Evolutionary conservation across 2,329 filamentous ascomycete genomes (phyloP), one percentile per base, ranked within the genome.

Genomic region (Stagonosporopsis cucurbitacearum): DNA sequence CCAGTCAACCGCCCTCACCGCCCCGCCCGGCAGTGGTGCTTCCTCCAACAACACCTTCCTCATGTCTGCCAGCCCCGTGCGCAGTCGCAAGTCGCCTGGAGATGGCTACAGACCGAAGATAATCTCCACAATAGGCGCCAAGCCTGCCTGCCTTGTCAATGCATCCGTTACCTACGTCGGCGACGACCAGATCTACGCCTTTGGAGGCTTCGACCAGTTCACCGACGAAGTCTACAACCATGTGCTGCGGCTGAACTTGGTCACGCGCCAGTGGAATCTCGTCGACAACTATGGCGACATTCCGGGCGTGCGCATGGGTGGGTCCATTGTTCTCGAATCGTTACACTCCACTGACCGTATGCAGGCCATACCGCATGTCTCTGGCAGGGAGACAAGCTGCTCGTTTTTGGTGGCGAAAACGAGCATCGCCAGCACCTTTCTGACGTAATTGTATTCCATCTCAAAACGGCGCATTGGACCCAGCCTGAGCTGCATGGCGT

Each of bases 221-320:
- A 99, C 95, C 0, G 95, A 99, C 75, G 95, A 99, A 80, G 88
- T 99, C 17, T 99, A 99, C 79, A 99, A 99, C 72, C 95, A 99
- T 79, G 95, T 99, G 37, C 82, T 99, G 61, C 88, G 87, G 67
- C 80, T 99, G 47, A 93, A 99, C 74, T 84, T 99, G 60, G 83
- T 89, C 58, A 93, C 89, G 60, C 88, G 95, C 65, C 91, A 95
- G 74, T 99, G 95, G 95, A 95, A 87, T 64, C 81, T 99, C 46
- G 94, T 99, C 19, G 95, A 98, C 78, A 99, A 99, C 77, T 99
- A 96, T 80, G 95, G 95, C 30, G 94, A 98, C 77, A 98, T 98
- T 63, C 94, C 94, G 4, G 94, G 94, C 13, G 94, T 98, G 45
- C 88, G 94, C 64, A 98, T 98, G 95, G 94, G 93, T 92, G 82